A percentile compares a stretch with the other conserved stretches of the same genome.
phyloP scores from a whole-genome alignment of 148 eudicot species.

The Rhododendron ovatum region DNA sequence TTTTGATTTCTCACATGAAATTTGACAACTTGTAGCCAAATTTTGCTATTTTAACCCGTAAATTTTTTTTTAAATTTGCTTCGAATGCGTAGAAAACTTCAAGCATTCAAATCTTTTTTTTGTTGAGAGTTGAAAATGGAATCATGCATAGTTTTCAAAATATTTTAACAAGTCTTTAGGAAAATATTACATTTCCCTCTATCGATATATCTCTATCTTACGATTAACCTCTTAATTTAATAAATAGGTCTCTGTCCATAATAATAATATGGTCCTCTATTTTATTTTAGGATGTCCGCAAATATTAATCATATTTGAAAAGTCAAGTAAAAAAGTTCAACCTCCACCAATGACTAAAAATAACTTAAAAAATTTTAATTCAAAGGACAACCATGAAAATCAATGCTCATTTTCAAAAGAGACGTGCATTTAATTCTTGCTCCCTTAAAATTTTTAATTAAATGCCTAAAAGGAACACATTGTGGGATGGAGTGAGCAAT shows the following conservation, averaged over 20 bases:
- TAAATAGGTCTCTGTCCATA: no score
- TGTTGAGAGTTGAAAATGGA: background rate
- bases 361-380: no score
- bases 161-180: background rate
- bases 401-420: background rate
- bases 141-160: background rate
- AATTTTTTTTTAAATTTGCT: no score
- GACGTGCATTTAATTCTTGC: background rate
- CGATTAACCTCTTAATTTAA: no score
- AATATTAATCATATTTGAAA: no score
- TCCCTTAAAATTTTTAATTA: background rate
- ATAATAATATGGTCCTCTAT: no score
- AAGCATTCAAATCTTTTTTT: no score
- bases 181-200: background rate
- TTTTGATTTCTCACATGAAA: background rate
- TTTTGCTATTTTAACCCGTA: background rate
- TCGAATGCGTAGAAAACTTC: background rate
- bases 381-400: background rate
- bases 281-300: no score
- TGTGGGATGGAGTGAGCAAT: background rate
- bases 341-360: background rate
- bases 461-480: background rate
- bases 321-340: background rate
- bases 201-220: no score
- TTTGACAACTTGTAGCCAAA: background rate